Percentiles rank a stretch among this genome's conserved stretches.
phyloP scores from a whole-genome alignment of 768 basidiomycete genomes.

The Kondoa malvinella region DNA sequence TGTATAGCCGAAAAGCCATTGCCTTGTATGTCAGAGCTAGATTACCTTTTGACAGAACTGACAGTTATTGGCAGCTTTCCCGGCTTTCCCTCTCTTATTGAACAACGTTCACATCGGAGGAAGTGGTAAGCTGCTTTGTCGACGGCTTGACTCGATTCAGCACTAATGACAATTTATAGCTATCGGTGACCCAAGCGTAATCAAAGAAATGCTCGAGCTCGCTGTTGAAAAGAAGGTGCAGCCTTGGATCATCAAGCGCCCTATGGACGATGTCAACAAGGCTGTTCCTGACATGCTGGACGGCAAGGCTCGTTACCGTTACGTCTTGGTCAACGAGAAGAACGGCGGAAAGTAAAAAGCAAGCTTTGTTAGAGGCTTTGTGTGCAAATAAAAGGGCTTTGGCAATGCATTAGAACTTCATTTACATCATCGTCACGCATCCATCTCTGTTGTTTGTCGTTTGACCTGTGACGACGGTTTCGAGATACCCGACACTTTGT shows the following conservation, averaged over 20 bases:
- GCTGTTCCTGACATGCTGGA: constrained; percentile 36
- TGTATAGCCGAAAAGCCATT: no score
- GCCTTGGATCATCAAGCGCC: constrained; percentile 35
- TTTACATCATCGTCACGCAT: no score
- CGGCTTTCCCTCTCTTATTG: constrained; percentile 20
- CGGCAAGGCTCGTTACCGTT: constrained; percentile 42
- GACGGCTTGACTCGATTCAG: neutral
- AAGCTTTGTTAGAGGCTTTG: no score
- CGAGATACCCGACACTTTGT: no score
- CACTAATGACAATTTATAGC: constrained; percentile 18
- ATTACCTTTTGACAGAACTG: no score
- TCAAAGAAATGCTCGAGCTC: constrained; percentile 45
- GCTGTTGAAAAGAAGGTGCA: constrained; percentile 42
- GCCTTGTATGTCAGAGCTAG: no score
- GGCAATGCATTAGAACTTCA: no score
- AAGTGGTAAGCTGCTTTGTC: neutral
- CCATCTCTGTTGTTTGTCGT: no score
- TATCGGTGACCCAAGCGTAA: constrained; percentile 22
- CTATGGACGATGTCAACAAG: constrained; percentile 22
- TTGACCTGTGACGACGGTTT: no score
- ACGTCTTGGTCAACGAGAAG: no score
- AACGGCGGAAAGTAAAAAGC: no score
- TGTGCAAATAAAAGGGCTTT: no score
- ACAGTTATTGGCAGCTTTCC: constrained; percentile 8
- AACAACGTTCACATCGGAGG: constrained; percentile 20